Evolutionary conservation across 805 yeast genomes (phyloP).

Genomic region (Ogataea kodamae): DNA sequence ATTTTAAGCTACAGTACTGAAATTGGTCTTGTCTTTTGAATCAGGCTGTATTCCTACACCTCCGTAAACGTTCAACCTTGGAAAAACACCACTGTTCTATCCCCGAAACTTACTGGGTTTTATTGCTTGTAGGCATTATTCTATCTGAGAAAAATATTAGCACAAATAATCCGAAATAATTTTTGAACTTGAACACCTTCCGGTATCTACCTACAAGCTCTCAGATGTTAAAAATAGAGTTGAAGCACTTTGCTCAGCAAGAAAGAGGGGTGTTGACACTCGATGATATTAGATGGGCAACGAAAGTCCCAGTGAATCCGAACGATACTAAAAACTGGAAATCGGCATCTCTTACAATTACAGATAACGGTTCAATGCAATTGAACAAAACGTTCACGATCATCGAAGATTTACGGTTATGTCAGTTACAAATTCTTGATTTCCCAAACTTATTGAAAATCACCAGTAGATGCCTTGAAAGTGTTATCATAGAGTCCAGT

Average conservation of each 20-base stretch:
- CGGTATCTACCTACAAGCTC: too few relatives aligned
- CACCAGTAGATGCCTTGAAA: slow-evolving; percentile 37
- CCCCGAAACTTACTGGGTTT: too few relatives aligned
- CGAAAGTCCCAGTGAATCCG: slow-evolving; percentile 10
- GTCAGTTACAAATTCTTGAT: slow-evolving; percentile 25
- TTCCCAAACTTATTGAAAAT: slow-evolving; percentile 39
- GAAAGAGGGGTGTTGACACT: slow-evolving; percentile 16
- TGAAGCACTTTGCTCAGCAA: slow-evolving; percentile 5
- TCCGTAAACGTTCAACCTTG: too few relatives aligned
- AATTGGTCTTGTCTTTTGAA: too few relatives aligned
- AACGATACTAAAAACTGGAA: slow-evolving; percentile 19
- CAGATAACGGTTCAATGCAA: slow-evolving; percentile 26
- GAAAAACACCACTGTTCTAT: too few relatives aligned
- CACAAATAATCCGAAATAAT: too few relatives aligned
- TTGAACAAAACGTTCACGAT: slow-evolving; percentile 22
- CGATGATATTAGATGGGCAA: slow-evolving; percentile 23
- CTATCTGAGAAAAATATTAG: too few relatives aligned
- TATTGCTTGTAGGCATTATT: too few relatives aligned
- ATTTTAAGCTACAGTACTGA: too few relatives aligned
- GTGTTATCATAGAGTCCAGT: slow-evolving; percentile 20
- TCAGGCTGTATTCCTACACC: too few relatives aligned
- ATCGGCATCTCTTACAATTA: slow-evolving; percentile 22
- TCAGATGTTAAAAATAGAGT: slow-evolving; percentile 2
- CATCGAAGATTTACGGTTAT: slow-evolving; percentile 28
- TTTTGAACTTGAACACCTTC: too few relatives aligned